Percentiles rank a stretch among this genome's conserved stretches.
phyloP scores from a whole-genome alignment of 2,329 filamentous ascomycete species.

The Xylaria multiplex region DNA sequence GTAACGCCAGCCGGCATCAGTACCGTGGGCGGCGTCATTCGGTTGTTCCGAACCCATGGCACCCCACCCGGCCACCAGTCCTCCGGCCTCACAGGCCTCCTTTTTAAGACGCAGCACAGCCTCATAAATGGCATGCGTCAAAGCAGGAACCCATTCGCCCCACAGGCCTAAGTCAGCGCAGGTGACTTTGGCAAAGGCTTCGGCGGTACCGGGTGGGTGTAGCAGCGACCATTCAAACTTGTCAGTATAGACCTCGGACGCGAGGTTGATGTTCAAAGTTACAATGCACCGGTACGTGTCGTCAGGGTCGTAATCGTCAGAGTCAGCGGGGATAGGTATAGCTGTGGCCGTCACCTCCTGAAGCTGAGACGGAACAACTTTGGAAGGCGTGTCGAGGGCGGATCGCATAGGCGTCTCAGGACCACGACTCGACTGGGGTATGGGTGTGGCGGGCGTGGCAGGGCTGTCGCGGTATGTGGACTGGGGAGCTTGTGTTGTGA shows the following conservation, averaged over 20 bases:
- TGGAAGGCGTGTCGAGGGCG: conserved; percentile 62
- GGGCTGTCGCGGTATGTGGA: conserved; percentile 52
- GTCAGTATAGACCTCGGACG: conserved; percentile 92
- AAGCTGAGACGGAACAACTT: conserved; percentile 55
- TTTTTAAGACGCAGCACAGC: conserved; percentile 93
- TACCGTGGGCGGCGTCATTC: conserved; percentile 86
- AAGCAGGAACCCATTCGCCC: conserved; percentile 92
- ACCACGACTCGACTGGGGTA: conserved; percentile 56
- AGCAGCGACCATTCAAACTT: conserved; percentile 98
- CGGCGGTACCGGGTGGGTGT: conserved; percentile 89
- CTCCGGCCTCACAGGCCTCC: conserved; percentile 92
- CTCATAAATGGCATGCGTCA: conserved; percentile 97
- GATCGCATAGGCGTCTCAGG: conserved; percentile 67
- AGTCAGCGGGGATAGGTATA: conserved; percentile 69
- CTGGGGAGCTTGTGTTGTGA: conserved; percentile 35
- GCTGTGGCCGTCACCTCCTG: conserved; percentile 76
- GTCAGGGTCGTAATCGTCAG: conserved; percentile 85
- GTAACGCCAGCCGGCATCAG: conserved; percentile 91
- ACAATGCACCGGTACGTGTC: conserved; percentile 96
- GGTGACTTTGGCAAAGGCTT: conserved; percentile 90
- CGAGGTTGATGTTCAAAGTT: conserved; percentile 87
- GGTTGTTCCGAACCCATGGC: conserved; percentile 77
- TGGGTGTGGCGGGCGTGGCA: conserved; percentile 55
- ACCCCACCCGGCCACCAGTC: conserved; percentile 79
- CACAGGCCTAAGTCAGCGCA: conserved; percentile 90